Percentiles rank a stretch among this genome's conserved stretches.
phyloP scores from a whole-genome alignment of 2,329 filamentous ascomycete genomes.

The Botrytis elliptica region DNA sequence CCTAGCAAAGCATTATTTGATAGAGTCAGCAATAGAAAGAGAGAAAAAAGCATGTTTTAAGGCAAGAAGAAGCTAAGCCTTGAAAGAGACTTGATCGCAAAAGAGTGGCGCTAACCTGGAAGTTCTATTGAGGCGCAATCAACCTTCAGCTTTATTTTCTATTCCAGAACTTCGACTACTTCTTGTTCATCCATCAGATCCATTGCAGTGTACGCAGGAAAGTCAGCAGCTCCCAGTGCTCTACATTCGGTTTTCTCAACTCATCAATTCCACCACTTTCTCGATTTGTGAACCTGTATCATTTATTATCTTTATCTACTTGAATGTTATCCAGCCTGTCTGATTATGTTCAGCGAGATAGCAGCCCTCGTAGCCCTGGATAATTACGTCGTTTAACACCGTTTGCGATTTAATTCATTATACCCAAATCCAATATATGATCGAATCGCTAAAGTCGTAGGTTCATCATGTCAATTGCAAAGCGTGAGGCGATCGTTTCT shows the following conservation, averaged over 20 bases:
- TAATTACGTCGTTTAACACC: conserved; percentile 11
- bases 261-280: not conserved
- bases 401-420: conserved; percentile 8
- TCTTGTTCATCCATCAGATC: not conserved
- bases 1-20: not conserved
- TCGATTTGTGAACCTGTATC: not conserved
- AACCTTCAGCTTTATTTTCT: conserved; percentile 20
- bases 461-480: conserved; percentile 15
- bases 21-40: not conserved
- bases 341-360: conserved; percentile 22
- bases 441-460: conserved; percentile 17
- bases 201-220: conserved; percentile 4
- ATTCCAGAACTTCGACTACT: not conserved
- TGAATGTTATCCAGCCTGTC: conserved; percentile 15
- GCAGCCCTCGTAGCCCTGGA: conserved; percentile 14
- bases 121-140: conserved; percentile 19
- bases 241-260: not conserved
- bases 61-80: conserved; percentile 16
- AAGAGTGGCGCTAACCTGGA: conserved; percentile 21
- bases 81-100: conserved; percentile 15
- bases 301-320: conserved; percentile 9
- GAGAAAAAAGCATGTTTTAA: not conserved
- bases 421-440: not conserved
- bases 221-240: not conserved
- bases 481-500: conserved; percentile 16